These are phyloP conservation scores for Nannochloropsis limnetica DNA, from an alignment of 352 stramenopile genomes.

Conservation along the genomic window DNA sequence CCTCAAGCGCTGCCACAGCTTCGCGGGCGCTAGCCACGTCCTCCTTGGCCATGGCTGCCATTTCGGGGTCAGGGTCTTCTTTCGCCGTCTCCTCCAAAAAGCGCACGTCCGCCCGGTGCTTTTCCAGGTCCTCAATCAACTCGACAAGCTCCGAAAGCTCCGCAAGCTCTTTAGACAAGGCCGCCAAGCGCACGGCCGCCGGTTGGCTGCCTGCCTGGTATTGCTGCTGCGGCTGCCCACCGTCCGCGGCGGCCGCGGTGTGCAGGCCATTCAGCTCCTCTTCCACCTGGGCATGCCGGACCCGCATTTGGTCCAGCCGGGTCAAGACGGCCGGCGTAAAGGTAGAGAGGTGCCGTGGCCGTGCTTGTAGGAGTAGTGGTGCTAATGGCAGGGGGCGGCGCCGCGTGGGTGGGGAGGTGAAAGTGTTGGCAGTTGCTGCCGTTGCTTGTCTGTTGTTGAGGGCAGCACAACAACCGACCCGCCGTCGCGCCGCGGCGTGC, in stretches of 20 bases:
- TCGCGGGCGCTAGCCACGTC: conserved; percentile 42
- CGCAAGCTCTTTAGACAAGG: conserved; percentile 24
- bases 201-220: neutral
- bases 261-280: conserved; percentile 13
- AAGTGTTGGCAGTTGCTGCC: neutral
- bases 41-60: conserved; percentile 22
- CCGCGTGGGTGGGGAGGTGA: neutral
- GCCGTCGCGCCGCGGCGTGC: too few species aligned
- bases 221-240: neutral
- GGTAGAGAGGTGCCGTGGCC: neutral
- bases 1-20: conserved; percentile 51
- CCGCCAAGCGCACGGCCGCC: neutral
- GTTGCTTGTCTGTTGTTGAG: neutral
- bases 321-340: conserved; percentile 17
- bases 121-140: conserved; percentile 8
- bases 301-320: neutral
- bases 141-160: conserved; percentile 31
- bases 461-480: neutral
- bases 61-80: conserved; percentile 8
- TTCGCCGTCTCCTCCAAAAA: conserved; percentile 20
- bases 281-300: neutral
- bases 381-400: neutral
- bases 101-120: neutral
- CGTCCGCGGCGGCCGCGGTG: neutral
- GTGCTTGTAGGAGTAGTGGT: neutral